Conservation (phyloP, 2,329 filamentous ascomycete species). For the Cyphellophora europaea region DNA sequence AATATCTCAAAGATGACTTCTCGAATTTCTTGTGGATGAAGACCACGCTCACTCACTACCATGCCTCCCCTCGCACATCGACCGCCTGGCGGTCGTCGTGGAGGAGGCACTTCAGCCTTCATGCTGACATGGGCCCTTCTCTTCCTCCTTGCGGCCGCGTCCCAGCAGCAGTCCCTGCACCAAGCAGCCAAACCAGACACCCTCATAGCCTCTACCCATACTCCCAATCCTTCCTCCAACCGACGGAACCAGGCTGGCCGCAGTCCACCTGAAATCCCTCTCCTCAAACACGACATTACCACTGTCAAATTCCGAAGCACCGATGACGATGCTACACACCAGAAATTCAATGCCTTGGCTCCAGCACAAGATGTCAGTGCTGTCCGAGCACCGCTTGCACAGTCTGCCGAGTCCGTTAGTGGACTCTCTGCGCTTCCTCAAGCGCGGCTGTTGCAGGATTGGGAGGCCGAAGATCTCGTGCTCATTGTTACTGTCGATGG, state of each 20-base stretch:
- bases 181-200: slow-evolving; percentile 3
- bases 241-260: slow-evolving; percentile 16
- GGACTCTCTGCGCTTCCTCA: slow-evolving; percentile 72
- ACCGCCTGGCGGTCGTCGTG: slow-evolving; percentile 12
- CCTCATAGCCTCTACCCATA: slow-evolving; percentile 13
- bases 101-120: slow-evolving; percentile 13
- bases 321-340: slow-evolving; percentile 9
- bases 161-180: slow-evolving; percentile 9
- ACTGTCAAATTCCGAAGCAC: slow-evolving; percentile 18
- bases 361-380: slow-evolving; percentile 62
- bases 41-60: slow-evolving; percentile 1
- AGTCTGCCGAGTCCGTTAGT: slow-evolving; percentile 52
- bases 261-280: slow-evolving; percentile 20
- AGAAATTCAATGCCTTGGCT: slow-evolving; percentile 62
- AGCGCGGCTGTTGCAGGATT: slow-evolving; percentile 97
- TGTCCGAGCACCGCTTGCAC: slow-evolving; percentile 89
- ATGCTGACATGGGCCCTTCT: slow-evolving; percentile 17
- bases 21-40: too few species aligned
- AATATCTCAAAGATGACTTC: too few species aligned
- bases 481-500: slow-evolving; percentile 99
- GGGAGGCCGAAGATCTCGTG: slow-evolving; percentile 99
- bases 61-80: slow-evolving; percentile 18
- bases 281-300: slow-evolving; percentile 17
- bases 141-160: slow-evolving; percentile 13
- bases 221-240: slow-evolving; percentile 8